These are phyloP conservation scores for Globisporangium cederbergense DNA, from an alignment of 352 stramenopile genomes.

Conservation along the genomic window DNA sequence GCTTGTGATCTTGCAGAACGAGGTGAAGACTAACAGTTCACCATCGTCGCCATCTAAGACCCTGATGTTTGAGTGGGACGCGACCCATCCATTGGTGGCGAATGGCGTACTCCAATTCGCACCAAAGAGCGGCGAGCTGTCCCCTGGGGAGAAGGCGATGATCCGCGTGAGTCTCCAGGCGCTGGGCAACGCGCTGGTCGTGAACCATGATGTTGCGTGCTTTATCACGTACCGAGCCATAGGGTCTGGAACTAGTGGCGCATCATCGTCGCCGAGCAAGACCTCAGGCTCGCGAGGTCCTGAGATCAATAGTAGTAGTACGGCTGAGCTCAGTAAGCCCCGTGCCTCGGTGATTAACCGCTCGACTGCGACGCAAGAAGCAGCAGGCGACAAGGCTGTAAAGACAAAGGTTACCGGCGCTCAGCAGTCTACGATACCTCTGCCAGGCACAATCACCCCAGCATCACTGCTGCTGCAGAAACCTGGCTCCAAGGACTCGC, in stretches of 20 bases:
- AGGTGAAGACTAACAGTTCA: neutral
- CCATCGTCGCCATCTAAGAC: neutral
- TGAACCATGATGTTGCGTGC: conserved; percentile 71
- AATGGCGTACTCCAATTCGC: conserved; percentile 46
- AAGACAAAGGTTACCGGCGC: neutral
- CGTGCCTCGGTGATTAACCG: conserved; percentile 53
- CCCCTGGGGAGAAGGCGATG: conserved; percentile 40
- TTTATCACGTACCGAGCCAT: conserved; percentile 28
- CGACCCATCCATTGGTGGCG: conserved; percentile 44
- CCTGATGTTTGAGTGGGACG: conserved; percentile 61
- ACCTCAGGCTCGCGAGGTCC: neutral
- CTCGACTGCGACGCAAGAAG: conserved; percentile 60
- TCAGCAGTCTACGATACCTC: neutral
- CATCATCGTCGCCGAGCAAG: neutral
- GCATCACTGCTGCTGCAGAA: neutral
- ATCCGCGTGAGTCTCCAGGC: conserved; percentile 51
- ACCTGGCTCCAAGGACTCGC: conserved; percentile 1
- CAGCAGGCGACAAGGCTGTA: conserved; percentile 27
- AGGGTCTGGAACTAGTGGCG: neutral
- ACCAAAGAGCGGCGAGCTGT: conserved; percentile 45
- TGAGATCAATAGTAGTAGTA: neutral
- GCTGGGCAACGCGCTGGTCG: conserved; percentile 36
- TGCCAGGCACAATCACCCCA: neutral
- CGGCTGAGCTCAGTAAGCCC: conserved; percentile 9
- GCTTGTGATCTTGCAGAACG: conserved; percentile 57